Percentiles rank a stretch among this genome's conserved stretches.
Conservation (phyloP, 495 filamentous ascomycete genomes). For the Penicillium paxilli region DNA sequence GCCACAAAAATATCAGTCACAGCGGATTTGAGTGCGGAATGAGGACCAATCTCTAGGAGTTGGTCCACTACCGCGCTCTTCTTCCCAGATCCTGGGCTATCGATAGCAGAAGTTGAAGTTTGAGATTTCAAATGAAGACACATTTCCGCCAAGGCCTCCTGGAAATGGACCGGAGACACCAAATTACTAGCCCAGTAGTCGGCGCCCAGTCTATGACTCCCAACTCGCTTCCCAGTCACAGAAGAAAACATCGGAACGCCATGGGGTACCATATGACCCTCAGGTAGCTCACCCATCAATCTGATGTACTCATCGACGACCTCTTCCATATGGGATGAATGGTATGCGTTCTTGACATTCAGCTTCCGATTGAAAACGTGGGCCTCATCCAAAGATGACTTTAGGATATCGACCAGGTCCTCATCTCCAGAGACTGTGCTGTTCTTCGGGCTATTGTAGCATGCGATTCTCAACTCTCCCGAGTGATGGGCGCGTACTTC, state of each 20-base stretch:
- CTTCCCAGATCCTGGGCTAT: too few relatives aligned
- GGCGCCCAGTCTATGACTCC: background rate
- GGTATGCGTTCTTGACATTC: constrained; percentile 28
- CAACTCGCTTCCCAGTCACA: background rate
- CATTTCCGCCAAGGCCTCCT: background rate
- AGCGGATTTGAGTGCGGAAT: background rate
- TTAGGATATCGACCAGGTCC: constrained; percentile 8
- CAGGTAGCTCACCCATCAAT: background rate
- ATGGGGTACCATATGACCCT: background rate
- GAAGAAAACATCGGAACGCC: background rate
- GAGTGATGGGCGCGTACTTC: background rate
- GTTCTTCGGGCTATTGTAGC: constrained; percentile 33
- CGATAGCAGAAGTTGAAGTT: background rate
- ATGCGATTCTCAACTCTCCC: constrained; percentile 21
- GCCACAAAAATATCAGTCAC: background rate
- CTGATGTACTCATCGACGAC: constrained; percentile 6
- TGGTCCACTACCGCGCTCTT: too few relatives aligned
- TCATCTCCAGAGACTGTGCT: constrained; percentile 30
- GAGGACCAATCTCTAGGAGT: background rate
- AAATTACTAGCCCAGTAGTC: background rate
- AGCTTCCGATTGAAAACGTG: constrained; percentile 24
- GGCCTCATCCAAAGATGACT: background rate
- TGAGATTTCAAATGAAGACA: background rate
- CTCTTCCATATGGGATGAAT: constrained; percentile 30
- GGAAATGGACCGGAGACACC: background rate